Evolutionary conservation across 805 yeast genomes (phyloP).

Genomic region (Allodekkera sacchari): DNA sequence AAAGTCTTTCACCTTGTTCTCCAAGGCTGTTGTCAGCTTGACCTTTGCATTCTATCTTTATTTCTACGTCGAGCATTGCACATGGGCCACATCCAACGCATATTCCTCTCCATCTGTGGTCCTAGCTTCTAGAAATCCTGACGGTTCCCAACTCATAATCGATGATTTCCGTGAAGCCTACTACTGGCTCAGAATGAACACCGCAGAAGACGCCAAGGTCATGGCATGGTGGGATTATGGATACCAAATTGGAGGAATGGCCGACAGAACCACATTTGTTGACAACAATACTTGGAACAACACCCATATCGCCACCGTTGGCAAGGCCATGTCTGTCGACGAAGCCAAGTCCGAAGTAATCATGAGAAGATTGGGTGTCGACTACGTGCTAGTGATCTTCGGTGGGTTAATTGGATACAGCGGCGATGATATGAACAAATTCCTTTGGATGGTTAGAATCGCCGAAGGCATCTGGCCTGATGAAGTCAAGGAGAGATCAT

Average conservation of each 20-base stretch:
- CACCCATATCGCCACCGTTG: constrained; percentile 98
- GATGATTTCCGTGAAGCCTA: constrained; percentile 99
- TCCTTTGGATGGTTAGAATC: constrained; percentile 97
- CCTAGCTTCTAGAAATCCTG: constrained; percentile 71
- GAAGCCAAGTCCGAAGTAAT: constrained; percentile 88
- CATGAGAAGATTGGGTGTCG: constrained; percentile 86
- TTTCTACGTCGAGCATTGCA: constrained; percentile 86
- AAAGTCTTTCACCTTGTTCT: constrained; percentile 29
- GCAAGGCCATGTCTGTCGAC: constrained; percentile 90
- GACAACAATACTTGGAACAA: constrained; percentile 99
- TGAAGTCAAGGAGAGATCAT: constrained; percentile 81
- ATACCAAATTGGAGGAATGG: constrained; percentile 99
- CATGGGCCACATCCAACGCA: constrained; percentile 94
- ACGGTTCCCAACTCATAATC: constrained; percentile 76
- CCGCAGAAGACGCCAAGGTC: constrained; percentile 89
- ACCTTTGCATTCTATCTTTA: constrained; percentile 68
- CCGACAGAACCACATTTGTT: constrained; percentile 95
- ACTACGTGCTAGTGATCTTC: constrained; percentile 84
- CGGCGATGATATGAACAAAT: constrained; percentile 95
- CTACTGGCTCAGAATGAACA: constrained; percentile 97
- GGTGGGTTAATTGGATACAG: constrained; percentile 92
- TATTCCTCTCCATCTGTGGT: constrained; percentile 98
- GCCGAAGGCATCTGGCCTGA: constrained; percentile 99
- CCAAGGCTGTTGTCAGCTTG: constrained; percentile 55
- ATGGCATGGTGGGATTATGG: constrained; percentile 99